Evolutionary conservation across 176 grass and related monocot genomes (phyloP).

Genomic region (Olyra latifolia): DNA sequence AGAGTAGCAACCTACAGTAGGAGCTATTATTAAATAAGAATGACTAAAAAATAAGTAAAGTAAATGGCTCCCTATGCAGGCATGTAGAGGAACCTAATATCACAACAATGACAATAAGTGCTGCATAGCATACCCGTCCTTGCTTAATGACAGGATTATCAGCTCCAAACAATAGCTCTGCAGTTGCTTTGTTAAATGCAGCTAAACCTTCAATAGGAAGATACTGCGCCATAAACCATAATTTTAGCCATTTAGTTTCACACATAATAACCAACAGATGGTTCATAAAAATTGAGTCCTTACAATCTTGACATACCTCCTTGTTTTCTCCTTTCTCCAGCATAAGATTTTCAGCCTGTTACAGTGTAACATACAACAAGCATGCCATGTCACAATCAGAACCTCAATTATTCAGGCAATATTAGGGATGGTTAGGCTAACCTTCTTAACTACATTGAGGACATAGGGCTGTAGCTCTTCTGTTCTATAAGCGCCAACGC

Average conservation of each 20-base stretch:
- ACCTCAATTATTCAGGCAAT: conserved; percentile 9
- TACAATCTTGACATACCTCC: conserved; percentile 54
- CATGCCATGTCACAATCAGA: conserved; percentile 20
- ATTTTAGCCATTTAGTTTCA: neutral
- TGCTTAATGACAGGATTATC: conserved; percentile 74
- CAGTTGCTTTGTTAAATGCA: conserved; percentile 93
- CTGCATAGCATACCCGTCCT: conserved; percentile 54
- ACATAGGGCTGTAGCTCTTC: conserved; percentile 86
- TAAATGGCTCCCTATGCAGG: conserved; percentile 5
- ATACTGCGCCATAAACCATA: conserved; percentile 64
- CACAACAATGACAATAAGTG: neutral
- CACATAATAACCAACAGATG: neutral
- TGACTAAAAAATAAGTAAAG: conserved; percentile 26
- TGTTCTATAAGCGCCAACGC: conserved; percentile 97
- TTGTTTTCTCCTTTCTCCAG: conserved; percentile 96
- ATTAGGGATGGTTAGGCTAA: neutral
- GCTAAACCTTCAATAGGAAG: conserved; percentile 95
- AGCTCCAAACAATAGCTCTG: conserved; percentile 82
- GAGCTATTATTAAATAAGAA: conserved; percentile 10
- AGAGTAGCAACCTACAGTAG: conserved; percentile 79
- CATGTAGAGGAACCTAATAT: neutral
- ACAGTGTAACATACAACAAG: conserved; percentile 36
- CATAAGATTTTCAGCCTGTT: conserved; percentile 86
- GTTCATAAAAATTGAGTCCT: neutral
- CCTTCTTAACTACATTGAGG: conserved; percentile 94